phyloP scores from a whole-genome alignment of 2,329 filamentous ascomycete species.

The Sordariomycetes sp. region DNA sequence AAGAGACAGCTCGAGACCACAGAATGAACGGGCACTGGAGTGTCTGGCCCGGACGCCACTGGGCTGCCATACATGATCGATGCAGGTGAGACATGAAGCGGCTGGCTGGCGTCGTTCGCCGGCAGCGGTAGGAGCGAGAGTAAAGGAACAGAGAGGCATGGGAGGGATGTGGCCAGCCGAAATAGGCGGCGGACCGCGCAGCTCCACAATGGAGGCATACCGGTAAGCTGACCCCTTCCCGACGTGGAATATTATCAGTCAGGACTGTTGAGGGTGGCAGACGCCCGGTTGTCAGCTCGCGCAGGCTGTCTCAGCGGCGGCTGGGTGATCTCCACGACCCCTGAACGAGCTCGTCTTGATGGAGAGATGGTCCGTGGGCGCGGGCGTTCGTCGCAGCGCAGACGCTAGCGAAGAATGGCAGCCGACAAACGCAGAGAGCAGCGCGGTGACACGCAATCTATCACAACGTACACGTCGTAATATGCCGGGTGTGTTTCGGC shows the following conservation, averaged over 20 bases:
- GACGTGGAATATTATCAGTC: background rate
- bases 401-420: background rate
- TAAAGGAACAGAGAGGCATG: background rate
- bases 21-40: background rate
- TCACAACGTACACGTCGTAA: background rate
- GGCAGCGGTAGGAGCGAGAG: background rate
- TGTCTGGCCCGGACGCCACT: background rate
- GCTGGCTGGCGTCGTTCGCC: background rate
- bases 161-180: background rate
- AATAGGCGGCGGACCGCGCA: background rate
- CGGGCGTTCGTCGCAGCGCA: background rate
- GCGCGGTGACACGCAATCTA: too few relatives aligned
- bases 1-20: background rate
- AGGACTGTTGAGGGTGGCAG: background rate
- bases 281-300: background rate
- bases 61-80: background rate
- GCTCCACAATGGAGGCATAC: background rate
- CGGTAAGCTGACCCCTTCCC: background rate
- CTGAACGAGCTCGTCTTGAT: background rate
- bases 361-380: background rate
- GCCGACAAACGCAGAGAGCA: too few relatives aligned
- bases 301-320: background rate
- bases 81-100: background rate
- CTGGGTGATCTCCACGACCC: background rate
- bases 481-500: background rate